A percentile compares a stretch with the other conserved stretches of the same genome.
phyloP scores from a whole-genome alignment of 164 flowering plant species.

The Taxillus chinensis region DNA sequence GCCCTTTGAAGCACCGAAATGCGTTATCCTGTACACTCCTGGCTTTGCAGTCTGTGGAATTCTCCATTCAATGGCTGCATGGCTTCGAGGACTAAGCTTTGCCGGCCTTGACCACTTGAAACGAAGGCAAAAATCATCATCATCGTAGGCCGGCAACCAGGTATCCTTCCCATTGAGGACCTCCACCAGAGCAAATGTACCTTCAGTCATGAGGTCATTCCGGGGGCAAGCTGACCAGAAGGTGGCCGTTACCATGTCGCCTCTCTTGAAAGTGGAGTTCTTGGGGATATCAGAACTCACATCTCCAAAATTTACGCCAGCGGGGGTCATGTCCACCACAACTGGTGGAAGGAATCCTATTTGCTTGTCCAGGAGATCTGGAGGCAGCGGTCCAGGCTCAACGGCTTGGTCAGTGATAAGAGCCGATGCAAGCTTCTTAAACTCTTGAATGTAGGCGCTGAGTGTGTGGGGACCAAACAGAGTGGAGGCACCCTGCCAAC shows the following conservation, averaged over 20 bases:
- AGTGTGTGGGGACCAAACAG: conserved; percentile 89
- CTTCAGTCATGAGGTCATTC: conserved; percentile 94
- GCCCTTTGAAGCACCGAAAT: conserved; percentile 80
- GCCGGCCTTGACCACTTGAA: conserved; percentile 86
- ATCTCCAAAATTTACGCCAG: conserved; percentile 72
- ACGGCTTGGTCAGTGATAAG: conserved; percentile 38
- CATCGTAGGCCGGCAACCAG: conserved; percentile 86
- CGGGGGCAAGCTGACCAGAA: conserved; percentile 96
- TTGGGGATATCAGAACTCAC: conserved; percentile 50
- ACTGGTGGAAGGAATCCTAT: conserved; percentile 80
- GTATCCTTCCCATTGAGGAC: conserved; percentile 39
- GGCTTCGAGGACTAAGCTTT: conserved; percentile 58
- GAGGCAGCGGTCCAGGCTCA: conserved; percentile 67
- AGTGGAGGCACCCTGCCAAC: conserved; percentile 87
- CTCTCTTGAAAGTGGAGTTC: conserved; percentile 66
- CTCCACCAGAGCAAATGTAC: conserved; percentile 88
- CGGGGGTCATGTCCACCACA: conserved; percentile 62
- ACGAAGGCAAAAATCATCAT: conserved; percentile 85
- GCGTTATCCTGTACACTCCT: conserved; percentile 79
- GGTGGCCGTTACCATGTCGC: conserved; percentile 47
- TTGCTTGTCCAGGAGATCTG: conserved; percentile 77
- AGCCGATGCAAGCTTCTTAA: conserved; percentile 71
- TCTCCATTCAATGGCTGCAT: conserved; percentile 83
- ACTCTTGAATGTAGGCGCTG: conserved; percentile 89
- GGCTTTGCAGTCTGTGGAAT: conserved; percentile 53